phyloP scores from a whole-genome alignment of 2,329 filamentous ascomycete genomes.

The Colletotrichum tofieldiae region DNA sequence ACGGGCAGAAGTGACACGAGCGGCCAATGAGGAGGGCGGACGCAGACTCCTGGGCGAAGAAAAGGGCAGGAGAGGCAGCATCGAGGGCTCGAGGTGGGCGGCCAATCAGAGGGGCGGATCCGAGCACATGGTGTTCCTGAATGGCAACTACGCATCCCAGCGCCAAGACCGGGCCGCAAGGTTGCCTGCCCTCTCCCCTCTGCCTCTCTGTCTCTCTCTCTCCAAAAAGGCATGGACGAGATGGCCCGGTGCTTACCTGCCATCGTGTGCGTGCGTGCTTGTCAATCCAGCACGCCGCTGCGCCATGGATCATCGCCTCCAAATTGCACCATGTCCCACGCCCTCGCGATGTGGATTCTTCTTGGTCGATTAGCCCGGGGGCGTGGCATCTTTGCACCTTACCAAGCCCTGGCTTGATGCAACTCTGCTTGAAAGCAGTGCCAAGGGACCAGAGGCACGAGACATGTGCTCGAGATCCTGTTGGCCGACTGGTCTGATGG shows the following conservation, averaged over 20 bases:
- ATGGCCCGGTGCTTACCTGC: neutral
- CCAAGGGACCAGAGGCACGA: slow-evolving; percentile 32
- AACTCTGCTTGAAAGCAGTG: neutral
- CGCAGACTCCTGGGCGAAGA: slow-evolving; percentile 37
- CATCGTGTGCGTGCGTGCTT: slow-evolving; percentile 6
- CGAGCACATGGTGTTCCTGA: slow-evolving; percentile 43
- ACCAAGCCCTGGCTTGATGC: slow-evolving; percentile 16
- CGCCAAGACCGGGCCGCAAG: slow-evolving; percentile 19
- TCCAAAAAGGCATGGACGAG: neutral
- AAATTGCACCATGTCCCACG: slow-evolving; percentile 21
- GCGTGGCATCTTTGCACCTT: neutral
- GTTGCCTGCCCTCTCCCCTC: neutral
- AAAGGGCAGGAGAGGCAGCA: slow-evolving; percentile 43
- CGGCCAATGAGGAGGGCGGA: slow-evolving; percentile 31
- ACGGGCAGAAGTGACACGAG: neutral
- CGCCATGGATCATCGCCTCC: slow-evolving; percentile 30
- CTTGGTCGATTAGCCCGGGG: slow-evolving; percentile 15
- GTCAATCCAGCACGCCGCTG: slow-evolving; percentile 27
- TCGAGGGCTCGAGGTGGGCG: slow-evolving; percentile 3
- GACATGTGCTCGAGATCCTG: slow-evolving; percentile 37
- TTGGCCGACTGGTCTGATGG: slow-evolving; percentile 17
- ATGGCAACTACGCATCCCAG: slow-evolving; percentile 31
- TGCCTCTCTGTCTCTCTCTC: neutral
- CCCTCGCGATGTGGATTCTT: slow-evolving; percentile 20
- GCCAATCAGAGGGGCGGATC: slow-evolving; percentile 38